Conservation (phyloP, 768 basidiomycete species). For the Lyophyllum decastes region DNA sequence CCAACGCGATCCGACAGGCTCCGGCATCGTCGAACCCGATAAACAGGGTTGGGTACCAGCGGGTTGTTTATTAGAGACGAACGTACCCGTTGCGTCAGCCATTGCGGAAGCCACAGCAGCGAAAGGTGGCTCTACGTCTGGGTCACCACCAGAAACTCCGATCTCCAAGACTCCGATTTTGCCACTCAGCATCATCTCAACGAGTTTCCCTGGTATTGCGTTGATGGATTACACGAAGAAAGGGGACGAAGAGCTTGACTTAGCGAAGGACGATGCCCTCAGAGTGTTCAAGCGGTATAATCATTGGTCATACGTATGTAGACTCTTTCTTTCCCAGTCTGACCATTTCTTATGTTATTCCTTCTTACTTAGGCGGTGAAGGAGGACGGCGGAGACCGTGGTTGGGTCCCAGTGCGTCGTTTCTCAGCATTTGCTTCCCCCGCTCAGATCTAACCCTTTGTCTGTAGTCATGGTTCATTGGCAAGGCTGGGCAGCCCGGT, state of each 20-base stretch:
- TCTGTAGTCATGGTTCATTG: constrained; percentile 88
- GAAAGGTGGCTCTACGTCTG: constrained; percentile 42
- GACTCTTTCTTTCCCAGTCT: constrained; percentile 12
- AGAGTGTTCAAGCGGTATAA: constrained; percentile 98
- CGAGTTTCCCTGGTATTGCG: constrained; percentile 94
- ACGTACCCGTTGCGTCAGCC: constrained; percentile 85
- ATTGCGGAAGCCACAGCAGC: constrained; percentile 79
- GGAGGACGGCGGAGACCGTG: constrained; percentile 89
- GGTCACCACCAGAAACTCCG: constrained; percentile 39
- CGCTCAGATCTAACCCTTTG: constrained; percentile 13
- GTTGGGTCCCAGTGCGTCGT: constrained; percentile 86
- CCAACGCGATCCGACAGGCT: constrained; percentile 87
- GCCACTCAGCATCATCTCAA: constrained; percentile 91
- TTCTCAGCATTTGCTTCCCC: not conserved
- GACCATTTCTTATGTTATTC: not conserved
- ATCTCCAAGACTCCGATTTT: constrained; percentile 77
- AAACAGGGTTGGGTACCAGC: constrained; percentile 98
- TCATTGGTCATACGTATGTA: constrained; percentile 90
- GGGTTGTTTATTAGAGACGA: constrained; percentile 92
- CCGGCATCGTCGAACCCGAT: constrained; percentile 77
- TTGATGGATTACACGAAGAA: constrained; percentile 96
- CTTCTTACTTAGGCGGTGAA: constrained; percentile 72
- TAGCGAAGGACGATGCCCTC: constrained; percentile 85
- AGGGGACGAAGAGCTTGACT: constrained; percentile 88
- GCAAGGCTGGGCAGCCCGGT: constrained; percentile 69